Conservation (phyloP, 129 eudicot genomes). For the Oenanthe sinensis region DNA sequence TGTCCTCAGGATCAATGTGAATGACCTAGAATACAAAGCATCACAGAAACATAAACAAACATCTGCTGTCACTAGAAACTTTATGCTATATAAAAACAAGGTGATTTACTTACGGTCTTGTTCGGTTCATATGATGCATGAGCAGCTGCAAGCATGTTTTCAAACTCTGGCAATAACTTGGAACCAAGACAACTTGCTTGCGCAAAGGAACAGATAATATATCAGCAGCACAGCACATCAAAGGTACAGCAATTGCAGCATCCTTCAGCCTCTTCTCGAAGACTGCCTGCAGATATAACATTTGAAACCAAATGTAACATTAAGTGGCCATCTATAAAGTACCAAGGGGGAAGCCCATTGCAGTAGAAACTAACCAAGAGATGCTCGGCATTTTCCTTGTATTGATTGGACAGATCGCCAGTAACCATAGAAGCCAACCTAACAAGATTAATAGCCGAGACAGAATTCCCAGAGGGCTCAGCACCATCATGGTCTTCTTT, state of each 20-base stretch:
- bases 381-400: constrained; percentile 56
- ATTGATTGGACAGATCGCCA: constrained; percentile 42
- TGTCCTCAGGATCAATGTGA: constrained; percentile 55
- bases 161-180: constrained; percentile 42
- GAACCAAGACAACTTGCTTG: constrained; percentile 76
- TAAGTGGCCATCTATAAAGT: background rate
- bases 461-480: constrained; percentile 95
- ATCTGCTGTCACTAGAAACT: background rate
- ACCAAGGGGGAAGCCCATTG: background rate
- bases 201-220: constrained; percentile 65
- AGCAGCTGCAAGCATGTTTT: constrained; percentile 59
- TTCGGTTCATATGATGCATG: constrained; percentile 73
- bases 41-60: background rate
- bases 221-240: constrained; percentile 91
- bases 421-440: constrained; percentile 56
- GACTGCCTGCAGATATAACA: constrained; percentile 40
- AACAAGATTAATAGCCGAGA: constrained; percentile 64
- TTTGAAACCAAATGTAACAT: background rate
- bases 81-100: constrained; percentile 3
- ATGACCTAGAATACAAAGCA: constrained; percentile 48
- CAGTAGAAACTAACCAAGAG: constrained; percentile 47
- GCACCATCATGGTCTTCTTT: constrained; percentile 98
- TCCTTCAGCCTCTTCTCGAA: constrained; percentile 77
- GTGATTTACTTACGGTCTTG: constrained; percentile 40
- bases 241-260: constrained; percentile 66